These are phyloP conservation scores for Golubevia sp. DNA, from an alignment of 1,284 basidiomycete genomes.

Conservation along the genomic window DNA sequence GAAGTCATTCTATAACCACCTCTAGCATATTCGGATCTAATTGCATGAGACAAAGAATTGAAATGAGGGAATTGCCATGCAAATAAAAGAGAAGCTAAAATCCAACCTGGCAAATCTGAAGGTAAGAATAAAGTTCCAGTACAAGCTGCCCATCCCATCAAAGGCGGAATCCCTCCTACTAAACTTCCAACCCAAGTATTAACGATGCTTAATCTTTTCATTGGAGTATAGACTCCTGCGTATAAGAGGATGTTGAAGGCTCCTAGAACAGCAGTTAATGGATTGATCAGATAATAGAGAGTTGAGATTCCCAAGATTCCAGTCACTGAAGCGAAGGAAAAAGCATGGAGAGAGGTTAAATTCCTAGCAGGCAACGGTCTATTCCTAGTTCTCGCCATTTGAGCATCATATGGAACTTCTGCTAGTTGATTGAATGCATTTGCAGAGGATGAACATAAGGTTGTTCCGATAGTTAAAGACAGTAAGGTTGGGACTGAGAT, in stretches of 20 bases:
- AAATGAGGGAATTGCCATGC: slow-evolving; percentile 99
- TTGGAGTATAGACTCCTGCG: slow-evolving; percentile 86
- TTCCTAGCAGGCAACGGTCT: slow-evolving; percentile 85
- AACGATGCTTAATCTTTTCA: slow-evolving; percentile 84
- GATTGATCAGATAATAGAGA: slow-evolving; percentile 84
- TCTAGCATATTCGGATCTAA: slow-evolving; percentile 86
- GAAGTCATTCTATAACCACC: slow-evolving; percentile 94
- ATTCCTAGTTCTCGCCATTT: slow-evolving; percentile 88
- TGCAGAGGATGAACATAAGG: slow-evolving; percentile 87
- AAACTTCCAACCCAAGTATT: slow-evolving; percentile 96
- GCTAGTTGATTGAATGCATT: slow-evolving; percentile 94
- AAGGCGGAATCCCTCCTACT: slow-evolving; percentile 88
- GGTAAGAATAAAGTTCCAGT: slow-evolving; percentile 76
- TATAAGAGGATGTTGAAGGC: slow-evolving; percentile 86
- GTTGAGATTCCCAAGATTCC: slow-evolving; percentile 78
- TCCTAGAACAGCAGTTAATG: slow-evolving; percentile 82
- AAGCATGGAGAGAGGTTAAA: slow-evolving; percentile 82
- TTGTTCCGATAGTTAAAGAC: slow-evolving; percentile 84
- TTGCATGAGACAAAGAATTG: slow-evolving; percentile 85
- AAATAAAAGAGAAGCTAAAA: slow-evolving; percentile 68
- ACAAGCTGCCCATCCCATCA: slow-evolving; percentile 98
- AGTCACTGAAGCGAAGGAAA: slow-evolving; percentile 75
- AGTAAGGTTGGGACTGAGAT: slow-evolving; percentile 67
- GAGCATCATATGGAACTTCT: slow-evolving; percentile 93
- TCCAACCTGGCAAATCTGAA: slow-evolving; percentile 44